These are phyloP conservation scores for Hypholoma sublateritium DNA, from an alignment of 768 basidiomycete species.

Conservation along the genomic window DNA sequence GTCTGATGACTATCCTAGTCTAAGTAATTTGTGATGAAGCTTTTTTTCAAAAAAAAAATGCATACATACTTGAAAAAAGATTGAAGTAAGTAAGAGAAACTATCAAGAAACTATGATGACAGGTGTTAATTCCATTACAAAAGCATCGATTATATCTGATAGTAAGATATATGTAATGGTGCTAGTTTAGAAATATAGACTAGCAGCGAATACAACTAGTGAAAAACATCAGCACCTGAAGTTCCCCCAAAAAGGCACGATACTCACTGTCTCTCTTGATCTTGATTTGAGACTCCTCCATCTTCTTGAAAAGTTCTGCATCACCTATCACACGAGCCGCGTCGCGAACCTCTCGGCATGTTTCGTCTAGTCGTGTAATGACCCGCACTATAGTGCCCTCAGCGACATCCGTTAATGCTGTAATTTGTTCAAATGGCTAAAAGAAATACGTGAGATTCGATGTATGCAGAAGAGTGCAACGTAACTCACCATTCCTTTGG, in stretches of 20 bases:
- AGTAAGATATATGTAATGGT: background rate
- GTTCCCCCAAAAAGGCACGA: background rate
- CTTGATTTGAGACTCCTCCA: slow-evolving; percentile 92
- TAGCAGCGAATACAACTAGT: slow-evolving; percentile 83
- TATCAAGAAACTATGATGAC: no score
- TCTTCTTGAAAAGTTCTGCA: slow-evolving; percentile 93
- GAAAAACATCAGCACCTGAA: slow-evolving; percentile 6
- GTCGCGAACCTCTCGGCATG: slow-evolving; percentile 94
- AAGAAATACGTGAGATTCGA: background rate
- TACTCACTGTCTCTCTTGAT: slow-evolving; percentile 95
- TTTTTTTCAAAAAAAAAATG: no score
- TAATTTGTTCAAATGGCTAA: slow-evolving; percentile 96
- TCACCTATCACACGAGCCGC: slow-evolving; percentile 98
- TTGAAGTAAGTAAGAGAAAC: no score
- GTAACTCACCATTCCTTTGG: slow-evolving; percentile 87
- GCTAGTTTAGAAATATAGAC: slow-evolving; percentile 70
- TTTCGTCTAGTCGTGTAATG: slow-evolving; percentile 95
- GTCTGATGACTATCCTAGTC: no score
- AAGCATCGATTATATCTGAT: no score
- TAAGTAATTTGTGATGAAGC: no score
- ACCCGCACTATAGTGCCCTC: slow-evolving; percentile 97
- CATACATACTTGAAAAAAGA: no score
- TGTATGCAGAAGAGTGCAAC: background rate
- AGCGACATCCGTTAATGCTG: slow-evolving; percentile 86
- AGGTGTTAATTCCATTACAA: no score